A percentile compares a stretch with the other conserved stretches of the same genome.
Conservation (phyloP, 1,284 basidiomycete genomes). For the Fistulina hepatica region DNA sequence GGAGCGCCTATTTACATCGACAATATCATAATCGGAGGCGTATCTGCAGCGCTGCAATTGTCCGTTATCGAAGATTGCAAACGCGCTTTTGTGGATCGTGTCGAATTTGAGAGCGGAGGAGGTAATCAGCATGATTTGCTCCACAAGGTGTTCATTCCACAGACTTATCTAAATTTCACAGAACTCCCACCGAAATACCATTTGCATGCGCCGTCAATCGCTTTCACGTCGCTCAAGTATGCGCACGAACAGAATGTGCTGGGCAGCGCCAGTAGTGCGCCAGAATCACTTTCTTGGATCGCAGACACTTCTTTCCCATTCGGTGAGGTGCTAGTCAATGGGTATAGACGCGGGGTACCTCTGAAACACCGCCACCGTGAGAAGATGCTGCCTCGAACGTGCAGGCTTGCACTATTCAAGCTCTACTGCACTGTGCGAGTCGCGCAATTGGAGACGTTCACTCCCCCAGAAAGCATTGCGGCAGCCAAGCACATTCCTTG, state of each 20-base stretch:
- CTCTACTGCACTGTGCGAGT: too few relatives aligned
- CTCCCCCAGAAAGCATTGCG: too few relatives aligned
- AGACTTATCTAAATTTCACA: too few relatives aligned
- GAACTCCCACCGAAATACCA: too few relatives aligned
- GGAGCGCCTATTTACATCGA: conserved; percentile 50
- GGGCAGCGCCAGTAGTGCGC: conserved; percentile 18
- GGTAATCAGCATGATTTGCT: too few relatives aligned
- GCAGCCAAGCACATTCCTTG: too few relatives aligned
- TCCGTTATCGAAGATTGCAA: conserved; percentile 45
- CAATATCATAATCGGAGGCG: conserved; percentile 62
- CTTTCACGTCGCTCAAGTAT: conserved; percentile 51
- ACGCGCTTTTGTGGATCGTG: conserved; percentile 46
- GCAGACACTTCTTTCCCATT: conserved; percentile 32
- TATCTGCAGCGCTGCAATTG: conserved; percentile 30
- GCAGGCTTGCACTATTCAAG: too few relatives aligned
- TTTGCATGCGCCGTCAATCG: conserved; percentile 38
- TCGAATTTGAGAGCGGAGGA: too few relatives aligned
- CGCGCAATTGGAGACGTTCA: too few relatives aligned
- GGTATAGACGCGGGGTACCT: conserved; percentile 62
- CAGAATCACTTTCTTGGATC: conserved; percentile 57
- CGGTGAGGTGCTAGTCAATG: conserved; percentile 69
- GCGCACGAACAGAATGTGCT: conserved; percentile 42
- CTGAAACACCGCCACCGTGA: conserved; percentile 52
- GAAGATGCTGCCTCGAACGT: too few relatives aligned
- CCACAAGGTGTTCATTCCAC: too few relatives aligned